phyloP scores from a whole-genome alignment of 164 flowering plant genomes.

The Cinnamomum chago region DNA sequence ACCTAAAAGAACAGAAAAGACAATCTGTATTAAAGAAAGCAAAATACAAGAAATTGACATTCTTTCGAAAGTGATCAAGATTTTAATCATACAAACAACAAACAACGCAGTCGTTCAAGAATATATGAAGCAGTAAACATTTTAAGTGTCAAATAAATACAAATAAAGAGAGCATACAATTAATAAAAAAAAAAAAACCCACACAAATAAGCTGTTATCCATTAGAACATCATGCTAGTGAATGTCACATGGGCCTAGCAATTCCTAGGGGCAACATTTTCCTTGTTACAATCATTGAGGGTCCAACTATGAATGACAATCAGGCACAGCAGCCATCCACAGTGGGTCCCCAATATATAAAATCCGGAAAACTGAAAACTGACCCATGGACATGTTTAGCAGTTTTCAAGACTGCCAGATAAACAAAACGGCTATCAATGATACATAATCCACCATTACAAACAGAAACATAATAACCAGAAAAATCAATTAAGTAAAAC shows the following conservation, averaged over 20 bases:
- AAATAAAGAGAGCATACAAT: neutral
- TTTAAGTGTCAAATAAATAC: too few relatives aligned
- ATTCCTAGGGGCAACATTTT: neutral
- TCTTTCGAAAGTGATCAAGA: neutral
- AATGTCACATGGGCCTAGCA: neutral
- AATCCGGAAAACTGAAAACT: neutral
- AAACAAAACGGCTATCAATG: neutral
- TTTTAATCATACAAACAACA: neutral
- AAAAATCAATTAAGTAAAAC: too few relatives aligned
- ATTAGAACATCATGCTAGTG: neutral
- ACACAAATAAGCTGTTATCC: neutral
- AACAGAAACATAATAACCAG: too few relatives aligned
- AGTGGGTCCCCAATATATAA: neutral
- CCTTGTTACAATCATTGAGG: neutral
- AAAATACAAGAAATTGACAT: neutral
- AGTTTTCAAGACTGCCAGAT: neutral
- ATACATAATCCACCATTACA: too few relatives aligned
- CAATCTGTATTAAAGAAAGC: neutral
- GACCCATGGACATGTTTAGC: neutral
- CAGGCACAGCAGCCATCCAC: neutral
- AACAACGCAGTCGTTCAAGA: neutral
- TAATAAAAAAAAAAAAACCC: neutral
- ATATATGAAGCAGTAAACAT: too few relatives aligned
- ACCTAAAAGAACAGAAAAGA: constrained; percentile 35
- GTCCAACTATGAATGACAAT: neutral